Evolutionary conservation across 2,329 filamentous ascomycete genomes (phyloP).

Genomic region (Colletotrichum incanum): DNA sequence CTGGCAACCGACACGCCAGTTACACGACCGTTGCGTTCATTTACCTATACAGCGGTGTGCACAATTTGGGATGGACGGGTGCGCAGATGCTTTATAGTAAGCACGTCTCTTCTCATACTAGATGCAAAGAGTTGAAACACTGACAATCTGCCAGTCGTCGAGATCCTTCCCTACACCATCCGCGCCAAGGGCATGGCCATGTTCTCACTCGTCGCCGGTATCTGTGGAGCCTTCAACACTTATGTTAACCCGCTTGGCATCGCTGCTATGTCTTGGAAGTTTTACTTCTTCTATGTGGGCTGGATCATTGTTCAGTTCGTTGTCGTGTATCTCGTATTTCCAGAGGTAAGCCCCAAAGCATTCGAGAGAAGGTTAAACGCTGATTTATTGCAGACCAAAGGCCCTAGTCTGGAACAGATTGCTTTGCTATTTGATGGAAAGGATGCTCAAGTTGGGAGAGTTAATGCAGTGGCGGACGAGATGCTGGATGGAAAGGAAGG

Average conservation of each 20-base stretch:
- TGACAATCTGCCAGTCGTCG: constrained; percentile 49
- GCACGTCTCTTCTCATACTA: neutral
- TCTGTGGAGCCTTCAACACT: constrained; percentile 48
- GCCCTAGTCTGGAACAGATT: constrained; percentile 44
- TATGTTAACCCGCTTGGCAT: constrained; percentile 68
- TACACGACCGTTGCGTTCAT: constrained; percentile 37
- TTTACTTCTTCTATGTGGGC: constrained; percentile 70
- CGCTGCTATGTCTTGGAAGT: constrained; percentile 65
- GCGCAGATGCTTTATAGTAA: constrained; percentile 41
- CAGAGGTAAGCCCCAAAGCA: constrained; percentile 28
- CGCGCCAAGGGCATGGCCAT: constrained; percentile 65
- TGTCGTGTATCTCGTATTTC: constrained; percentile 54
- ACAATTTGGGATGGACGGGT: constrained; percentile 41
- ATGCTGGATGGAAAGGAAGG: constrained; percentile 35
- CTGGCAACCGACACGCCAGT: constrained; percentile 29
- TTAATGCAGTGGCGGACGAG: constrained; percentile 33
- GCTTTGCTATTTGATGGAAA: constrained; percentile 43
- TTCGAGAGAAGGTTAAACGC: neutral
- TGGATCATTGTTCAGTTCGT: constrained; percentile 53
- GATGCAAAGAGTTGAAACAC: neutral
- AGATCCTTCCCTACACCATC: constrained; percentile 68
- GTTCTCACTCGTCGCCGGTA: constrained; percentile 42
- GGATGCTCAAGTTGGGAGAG: constrained; percentile 28
- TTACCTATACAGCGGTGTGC: constrained; percentile 41
- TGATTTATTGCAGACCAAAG: constrained; percentile 42